Percentiles rank a stretch among this genome's conserved stretches.
Evolutionary conservation across 192 early-diverging fungal species (phyloP).

Genomic region (Entophlyctis luteolus): DNA sequence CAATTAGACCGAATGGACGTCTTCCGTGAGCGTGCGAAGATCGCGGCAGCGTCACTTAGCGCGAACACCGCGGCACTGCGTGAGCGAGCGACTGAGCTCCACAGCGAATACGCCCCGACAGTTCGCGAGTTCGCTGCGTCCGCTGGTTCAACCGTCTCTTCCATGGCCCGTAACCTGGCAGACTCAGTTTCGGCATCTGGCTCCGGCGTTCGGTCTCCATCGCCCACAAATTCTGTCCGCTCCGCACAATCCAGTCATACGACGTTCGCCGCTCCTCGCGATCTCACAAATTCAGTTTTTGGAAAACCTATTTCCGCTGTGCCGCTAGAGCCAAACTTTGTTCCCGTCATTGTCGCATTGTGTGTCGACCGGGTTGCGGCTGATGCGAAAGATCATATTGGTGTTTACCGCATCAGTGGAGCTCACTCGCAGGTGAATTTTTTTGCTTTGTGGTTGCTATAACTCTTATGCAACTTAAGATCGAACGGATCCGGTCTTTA

Average conservation of each 20-base stretch:
- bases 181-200: not conserved
- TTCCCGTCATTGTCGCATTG: not conserved
- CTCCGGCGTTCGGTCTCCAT: not conserved
- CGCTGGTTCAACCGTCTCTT: not conserved
- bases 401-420: not conserved
- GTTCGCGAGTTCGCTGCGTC: not conserved
- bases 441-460: not conserved
- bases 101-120: not conserved
- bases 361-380: not conserved
- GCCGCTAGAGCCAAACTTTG: not conserved
- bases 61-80: not conserved
- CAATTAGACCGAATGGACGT: no score
- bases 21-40: not conserved
- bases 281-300: not conserved
- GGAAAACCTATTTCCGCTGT: not conserved
- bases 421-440: slow-evolving; percentile 1
- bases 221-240: not conserved
- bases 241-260: not conserved
- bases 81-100: not conserved
- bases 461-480: not conserved
- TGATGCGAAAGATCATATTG: not conserved
- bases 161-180: not conserved
- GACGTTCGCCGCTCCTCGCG: not conserved
- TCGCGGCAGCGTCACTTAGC: not conserved
- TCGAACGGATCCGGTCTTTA: not conserved